A percentile compares a stretch with the other conserved stretches of the same genome.
Conservation (phyloP, 2,329 filamentous ascomycete species). For the Paecilomyces fulvus region DNA sequence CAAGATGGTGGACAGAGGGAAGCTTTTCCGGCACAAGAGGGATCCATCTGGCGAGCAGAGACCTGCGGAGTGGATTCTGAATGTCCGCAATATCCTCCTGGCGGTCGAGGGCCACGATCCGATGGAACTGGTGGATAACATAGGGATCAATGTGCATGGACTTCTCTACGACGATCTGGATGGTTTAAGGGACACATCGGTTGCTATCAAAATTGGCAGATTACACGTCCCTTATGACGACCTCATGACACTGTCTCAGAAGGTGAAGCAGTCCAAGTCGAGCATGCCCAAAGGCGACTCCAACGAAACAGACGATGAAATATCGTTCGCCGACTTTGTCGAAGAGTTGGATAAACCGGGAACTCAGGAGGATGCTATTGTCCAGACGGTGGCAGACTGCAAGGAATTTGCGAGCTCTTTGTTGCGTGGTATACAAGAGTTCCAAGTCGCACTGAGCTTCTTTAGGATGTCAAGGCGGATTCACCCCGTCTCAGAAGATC, state of each 20-base stretch:
- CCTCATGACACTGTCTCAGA: constrained; percentile 44
- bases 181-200: constrained; percentile 79
- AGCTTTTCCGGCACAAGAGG: constrained; percentile 75
- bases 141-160: constrained; percentile 83
- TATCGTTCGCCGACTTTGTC: constrained; percentile 63
- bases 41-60: constrained; percentile 54
- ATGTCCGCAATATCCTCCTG: constrained; percentile 77
- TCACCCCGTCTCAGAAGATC: constrained; percentile 55
- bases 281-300: constrained; percentile 23
- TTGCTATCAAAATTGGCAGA: constrained; percentile 83
- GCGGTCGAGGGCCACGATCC: constrained; percentile 77
- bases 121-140: constrained; percentile 79
- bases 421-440: constrained; percentile 85
- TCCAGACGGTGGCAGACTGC: constrained; percentile 80
- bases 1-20: constrained; percentile 83
- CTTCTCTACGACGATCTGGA: constrained; percentile 77
- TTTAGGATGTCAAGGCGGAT: constrained; percentile 78
- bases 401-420: constrained; percentile 88
- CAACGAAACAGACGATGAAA: constrained; percentile 45
- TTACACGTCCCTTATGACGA: constrained; percentile 89
- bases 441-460: constrained; percentile 90
- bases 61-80: constrained; percentile 91
- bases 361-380: constrained; percentile 59
- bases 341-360: constrained; percentile 64
- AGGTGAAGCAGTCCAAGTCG: constrained; percentile 26